A percentile compares a stretch with the other conserved stretches of the same genome.
phyloP scores from a whole-genome alignment of 2,329 filamentous ascomycete genomes.

The Aspergillus sp. region DNA sequence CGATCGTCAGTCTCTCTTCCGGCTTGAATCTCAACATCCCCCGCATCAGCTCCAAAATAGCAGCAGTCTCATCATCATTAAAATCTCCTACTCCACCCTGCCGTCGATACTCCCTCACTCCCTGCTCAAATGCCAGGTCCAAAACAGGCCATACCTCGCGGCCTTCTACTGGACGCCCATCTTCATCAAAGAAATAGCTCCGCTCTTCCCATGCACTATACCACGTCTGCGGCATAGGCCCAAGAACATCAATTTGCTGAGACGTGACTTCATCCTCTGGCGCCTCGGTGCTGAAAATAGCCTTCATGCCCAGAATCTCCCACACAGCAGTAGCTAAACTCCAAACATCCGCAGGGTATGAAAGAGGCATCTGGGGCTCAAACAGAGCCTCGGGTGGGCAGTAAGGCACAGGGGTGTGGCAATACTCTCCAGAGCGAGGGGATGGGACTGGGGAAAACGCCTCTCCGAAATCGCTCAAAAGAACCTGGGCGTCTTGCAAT shows the following conservation, averaged over 20 bases:
- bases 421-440: conserved; percentile 22
- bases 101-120: conserved; percentile 19
- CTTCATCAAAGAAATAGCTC: conserved; percentile 17
- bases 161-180: conserved; percentile 15
- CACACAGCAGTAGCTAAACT: conserved; percentile 41
- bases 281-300: conserved; percentile 15
- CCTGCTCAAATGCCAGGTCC: conserved; percentile 21
- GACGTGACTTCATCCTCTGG: conserved; percentile 17
- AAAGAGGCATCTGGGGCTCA: conserved; percentile 26
- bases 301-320: conserved; percentile 25
- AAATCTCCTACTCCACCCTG: conserved; percentile 10
- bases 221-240: conserved; percentile 22
- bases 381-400: conserved; percentile 17
- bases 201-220: conserved; percentile 22
- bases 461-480: conserved; percentile 36
- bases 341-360: conserved; percentile 42
- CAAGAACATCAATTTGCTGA: conserved; percentile 21
- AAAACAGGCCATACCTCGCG: conserved; percentile 20
- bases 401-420: conserved; percentile 22
- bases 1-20: conserved; percentile 14
- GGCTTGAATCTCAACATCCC: conserved; percentile 21
- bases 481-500: conserved; percentile 28
- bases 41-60: conserved; percentile 19
- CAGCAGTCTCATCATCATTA: conserved; percentile 18
- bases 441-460: conserved; percentile 17